Conservation (phyloP, 805 yeast species). For the Ogataea siamensis region DNA sequence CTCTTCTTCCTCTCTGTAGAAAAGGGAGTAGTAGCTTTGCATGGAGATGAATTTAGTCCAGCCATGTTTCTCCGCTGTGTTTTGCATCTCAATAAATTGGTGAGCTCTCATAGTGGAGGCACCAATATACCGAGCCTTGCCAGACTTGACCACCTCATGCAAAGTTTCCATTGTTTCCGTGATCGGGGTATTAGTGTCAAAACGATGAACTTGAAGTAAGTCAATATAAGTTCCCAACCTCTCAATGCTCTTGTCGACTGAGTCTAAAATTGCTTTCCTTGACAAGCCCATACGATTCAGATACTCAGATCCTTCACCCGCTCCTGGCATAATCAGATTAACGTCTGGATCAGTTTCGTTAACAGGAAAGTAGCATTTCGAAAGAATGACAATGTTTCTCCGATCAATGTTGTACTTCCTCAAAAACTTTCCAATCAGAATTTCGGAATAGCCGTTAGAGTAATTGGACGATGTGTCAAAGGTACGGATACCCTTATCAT, state of each 20-base stretch:
- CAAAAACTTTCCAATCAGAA: constrained; percentile 51
- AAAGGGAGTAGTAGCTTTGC: constrained; percentile 56
- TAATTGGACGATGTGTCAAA: constrained; percentile 52
- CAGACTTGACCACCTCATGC: constrained; percentile 48
- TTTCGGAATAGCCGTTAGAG: constrained; percentile 48
- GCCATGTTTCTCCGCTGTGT: constrained; percentile 52
- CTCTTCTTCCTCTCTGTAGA: constrained; percentile 61
- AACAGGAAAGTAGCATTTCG: constrained; percentile 41
- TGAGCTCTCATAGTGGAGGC: constrained; percentile 59
- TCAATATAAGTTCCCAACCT: constrained; percentile 54
- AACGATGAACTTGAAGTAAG: constrained; percentile 56
- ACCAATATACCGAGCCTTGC: constrained; percentile 55
- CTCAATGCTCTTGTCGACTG: constrained; percentile 39
- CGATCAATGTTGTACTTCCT: constrained; percentile 50
- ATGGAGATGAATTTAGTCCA: constrained; percentile 59
- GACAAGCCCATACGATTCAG: constrained; percentile 41
- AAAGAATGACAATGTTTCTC: constrained; percentile 53
- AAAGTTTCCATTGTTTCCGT: constrained; percentile 57
- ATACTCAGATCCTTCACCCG: constrained; percentile 20
- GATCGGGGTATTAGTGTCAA: constrained; percentile 46
- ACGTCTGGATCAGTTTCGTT: constrained; percentile 20
- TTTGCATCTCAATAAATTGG: constrained; percentile 55
- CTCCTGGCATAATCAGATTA: constrained; percentile 20
- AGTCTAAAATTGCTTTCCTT: constrained; percentile 46
- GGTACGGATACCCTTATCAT: constrained; percentile 46